Base-by-base conservation (phyloP, 1,139 yeast genomes). In the Eremothecium sinecaudum region DNA sequence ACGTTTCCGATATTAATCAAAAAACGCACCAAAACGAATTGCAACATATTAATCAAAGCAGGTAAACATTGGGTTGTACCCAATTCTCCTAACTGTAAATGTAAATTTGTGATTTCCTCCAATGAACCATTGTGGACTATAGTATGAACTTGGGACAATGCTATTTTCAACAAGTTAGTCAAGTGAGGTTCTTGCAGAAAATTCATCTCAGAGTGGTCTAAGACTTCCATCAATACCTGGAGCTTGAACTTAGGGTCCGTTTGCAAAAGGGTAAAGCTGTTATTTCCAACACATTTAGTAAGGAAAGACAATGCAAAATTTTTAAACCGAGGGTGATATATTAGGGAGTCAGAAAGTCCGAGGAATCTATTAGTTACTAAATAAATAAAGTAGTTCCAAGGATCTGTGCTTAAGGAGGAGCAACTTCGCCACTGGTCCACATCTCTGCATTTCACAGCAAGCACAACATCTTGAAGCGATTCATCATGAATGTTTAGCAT, bases 151-250 rank as follows among this genome's bases (percentile, higher is more conserved):
- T 27, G 30, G 11, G 30, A 27, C 27, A 42, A 44, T 23, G 48
- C 38, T 8, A 41, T 23, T 18, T 37, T 35, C 26, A 52, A 32
- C n/a, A 52, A 30, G 8, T 39, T 16, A 10, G 38, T 24, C 22
- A 52, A 32, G 16, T 47, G 48, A 6, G 50, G 44, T 34, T 62
- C 62, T 8, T 53, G 44, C 1, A 43, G 13, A 16, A 53, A 52
- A 33, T 61, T 51, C 5, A 61, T 33, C 24, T 60, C 49, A 35
- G 43, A 62, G 38, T 64, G 68, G 40, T 64, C 67, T 22, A 63
- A 45, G 2, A 63, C 24, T 38, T 64, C 68, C 56, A 63, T 61
- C 5, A 61, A 22, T 3, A 52, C 40, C 33, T 48, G 45, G 25
- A 51, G 34, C 32, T 43, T 38, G 30, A 51, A 45, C 11, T 31